Conservation (phyloP, 2,329 filamentous ascomycete genomes). For the Simplicillium sp. region DNA sequence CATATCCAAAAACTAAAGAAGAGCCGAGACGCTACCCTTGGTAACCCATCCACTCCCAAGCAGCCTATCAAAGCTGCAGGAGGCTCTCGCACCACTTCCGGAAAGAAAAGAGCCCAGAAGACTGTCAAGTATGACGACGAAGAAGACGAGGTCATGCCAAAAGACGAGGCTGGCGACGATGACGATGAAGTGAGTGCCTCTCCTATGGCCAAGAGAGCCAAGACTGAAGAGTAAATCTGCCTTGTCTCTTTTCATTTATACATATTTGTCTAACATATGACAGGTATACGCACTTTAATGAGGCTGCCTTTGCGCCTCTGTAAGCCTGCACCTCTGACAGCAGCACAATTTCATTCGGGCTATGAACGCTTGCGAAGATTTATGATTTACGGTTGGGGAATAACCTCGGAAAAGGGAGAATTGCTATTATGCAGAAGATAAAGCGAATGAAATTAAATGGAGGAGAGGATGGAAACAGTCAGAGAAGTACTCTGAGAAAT, state of each 20-base stretch:
- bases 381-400: neutral
- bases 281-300: neutral
- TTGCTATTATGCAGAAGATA: conserved; percentile 1
- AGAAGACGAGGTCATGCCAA: neutral
- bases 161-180: conserved; percentile 2
- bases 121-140: neutral
- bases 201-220: neutral
- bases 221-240: neutral
- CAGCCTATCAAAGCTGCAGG: no score
- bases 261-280: neutral
- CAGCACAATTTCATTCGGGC: neutral
- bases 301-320: no score
- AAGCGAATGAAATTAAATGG: no score
- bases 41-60: no score
- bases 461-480: no score
- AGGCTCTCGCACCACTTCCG: no score
- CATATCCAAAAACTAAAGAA: neutral
- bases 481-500: no score
- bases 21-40: neutral
- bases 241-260: no score
- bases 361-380: neutral
- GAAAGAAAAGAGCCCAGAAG: neutral
- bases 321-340: no score
- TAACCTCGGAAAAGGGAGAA: neutral
- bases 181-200: neutral